Evolutionary conservation across 805 yeast genomes (phyloP), one percentile per base, ranked within the genome.

Genomic region (Nakazawaea pomicola): DNA sequence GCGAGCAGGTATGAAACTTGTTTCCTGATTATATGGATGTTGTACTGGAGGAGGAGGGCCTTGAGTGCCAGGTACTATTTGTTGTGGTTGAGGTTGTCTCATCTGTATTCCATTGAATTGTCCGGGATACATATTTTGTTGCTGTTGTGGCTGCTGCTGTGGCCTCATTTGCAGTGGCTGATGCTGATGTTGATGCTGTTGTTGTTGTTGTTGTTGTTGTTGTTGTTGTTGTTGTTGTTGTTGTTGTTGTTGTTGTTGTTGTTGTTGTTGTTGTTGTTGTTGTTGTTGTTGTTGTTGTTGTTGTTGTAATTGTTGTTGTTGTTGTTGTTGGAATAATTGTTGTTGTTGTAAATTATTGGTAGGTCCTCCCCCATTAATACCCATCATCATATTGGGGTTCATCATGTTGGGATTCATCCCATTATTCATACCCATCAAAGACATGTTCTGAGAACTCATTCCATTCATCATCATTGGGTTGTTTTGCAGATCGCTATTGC

Each of bases 141-240:
- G 46, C 17, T 41, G 45, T 29, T 39, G 48, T 14, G 24, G 45
- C 25, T 43, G 46, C 21, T 39, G 53, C 16, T 35, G 40, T 17
- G 38, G 46, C 23, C 35, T 47, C 35, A 28, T 45, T 19, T 40
- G 46, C 17, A 41, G 45, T 8, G 34, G 48, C 21, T 45, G 53
- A 20, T 20, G 38, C 14, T 34, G 38, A 15, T 34, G 37, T 24
- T 17, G 33, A 4, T 16, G 38, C 20, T 10, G 38, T 25, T 16
- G 31, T 14, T 15, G 33, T 20, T 15, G 27, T 14, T 37, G 34
- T 15, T 31, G 41, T 17, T 21, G 31, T 17, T 21, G 36, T 4
- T 18, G 29, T 8, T 31, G 37, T 14, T 16, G 42, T 10, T 17
- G 42, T 12, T 32, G 37, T n/a, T 21, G 41, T 12, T 7, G 36